phyloP scores from a whole-genome alignment of 2,329 filamentous ascomycete species.

The Aureobasidium musti region DNA sequence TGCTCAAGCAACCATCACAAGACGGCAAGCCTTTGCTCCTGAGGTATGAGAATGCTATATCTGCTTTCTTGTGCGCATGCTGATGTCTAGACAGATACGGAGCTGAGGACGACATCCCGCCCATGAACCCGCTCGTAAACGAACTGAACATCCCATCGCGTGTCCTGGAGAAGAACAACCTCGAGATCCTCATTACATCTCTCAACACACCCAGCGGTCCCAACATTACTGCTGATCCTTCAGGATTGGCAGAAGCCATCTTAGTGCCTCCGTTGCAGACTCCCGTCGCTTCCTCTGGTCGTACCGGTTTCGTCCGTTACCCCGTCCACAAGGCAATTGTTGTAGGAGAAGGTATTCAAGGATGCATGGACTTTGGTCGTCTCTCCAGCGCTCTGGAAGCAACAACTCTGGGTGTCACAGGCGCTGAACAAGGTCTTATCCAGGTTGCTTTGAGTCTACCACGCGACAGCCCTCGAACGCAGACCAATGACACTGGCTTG shows the following conservation, averaged over 20 bases:
- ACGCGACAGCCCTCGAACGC: conserved; percentile 28
- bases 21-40: conserved; percentile 47
- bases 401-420: conserved; percentile 35
- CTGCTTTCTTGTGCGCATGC: not conserved
- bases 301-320: conserved; percentile 68
- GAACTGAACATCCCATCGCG: conserved; percentile 66
- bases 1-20: conserved; percentile 40
- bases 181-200: conserved; percentile 64
- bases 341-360: conserved; percentile 70
- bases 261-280: conserved; percentile 76
- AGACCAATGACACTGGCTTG: conserved; percentile 37
- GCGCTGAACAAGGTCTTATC: conserved; percentile 49
- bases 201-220: conserved; percentile 49
- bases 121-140: conserved; percentile 56
- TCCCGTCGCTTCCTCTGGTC: conserved; percentile 62
- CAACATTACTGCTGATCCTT: conserved; percentile 38
- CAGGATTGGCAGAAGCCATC: conserved; percentile 61
- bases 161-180: conserved; percentile 59
- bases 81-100: conserved; percentile 53
- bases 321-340: conserved; percentile 83
- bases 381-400: conserved; percentile 40
- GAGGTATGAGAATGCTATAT: conserved; percentile 37
- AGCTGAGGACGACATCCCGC: conserved; percentile 50
- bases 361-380: conserved; percentile 58
- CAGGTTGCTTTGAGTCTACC: conserved; percentile 61